phyloP scores from a whole-genome alignment of 345 rosid genomes.

The Syzygium jambos region DNA sequence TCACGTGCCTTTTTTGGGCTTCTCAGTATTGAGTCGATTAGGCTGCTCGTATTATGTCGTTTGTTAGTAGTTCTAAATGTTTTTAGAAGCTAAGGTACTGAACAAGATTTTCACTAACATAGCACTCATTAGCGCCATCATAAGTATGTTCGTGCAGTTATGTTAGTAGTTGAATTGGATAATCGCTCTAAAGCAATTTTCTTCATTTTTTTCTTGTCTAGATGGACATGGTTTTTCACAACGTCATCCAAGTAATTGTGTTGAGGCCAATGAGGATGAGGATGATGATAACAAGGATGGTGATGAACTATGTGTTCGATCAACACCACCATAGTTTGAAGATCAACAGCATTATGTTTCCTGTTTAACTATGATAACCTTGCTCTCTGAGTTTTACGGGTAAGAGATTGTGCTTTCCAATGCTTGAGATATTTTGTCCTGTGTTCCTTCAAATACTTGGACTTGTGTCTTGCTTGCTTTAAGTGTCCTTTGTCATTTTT shows the following conservation, averaged over 20 bases:
- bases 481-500: not conserved
- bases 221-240: constrained; percentile 32
- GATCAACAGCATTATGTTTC: not conserved
- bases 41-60: not conserved
- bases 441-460: not conserved
- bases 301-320: constrained; percentile 45
- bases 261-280: constrained; percentile 49
- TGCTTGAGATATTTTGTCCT: not conserved
- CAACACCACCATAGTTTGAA: constrained; percentile 76
- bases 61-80: not conserved
- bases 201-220: not conserved
- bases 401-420: not conserved
- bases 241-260: constrained; percentile 88
- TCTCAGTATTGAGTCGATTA: no score
- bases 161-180: not conserved
- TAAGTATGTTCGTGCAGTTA: not conserved
- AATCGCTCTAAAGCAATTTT: not conserved
- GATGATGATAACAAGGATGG: constrained; percentile 16
- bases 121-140: not conserved
- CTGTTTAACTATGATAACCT: not conserved
- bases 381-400: not conserved
- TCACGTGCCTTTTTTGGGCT: no score
- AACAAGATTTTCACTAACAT: not conserved
- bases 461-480: not conserved
- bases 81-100: not conserved